Evolutionary conservation across 805 yeast genomes (phyloP), one percentile per base, ranked within the genome.

Genomic region (Clavispora vitiphila): DNA sequence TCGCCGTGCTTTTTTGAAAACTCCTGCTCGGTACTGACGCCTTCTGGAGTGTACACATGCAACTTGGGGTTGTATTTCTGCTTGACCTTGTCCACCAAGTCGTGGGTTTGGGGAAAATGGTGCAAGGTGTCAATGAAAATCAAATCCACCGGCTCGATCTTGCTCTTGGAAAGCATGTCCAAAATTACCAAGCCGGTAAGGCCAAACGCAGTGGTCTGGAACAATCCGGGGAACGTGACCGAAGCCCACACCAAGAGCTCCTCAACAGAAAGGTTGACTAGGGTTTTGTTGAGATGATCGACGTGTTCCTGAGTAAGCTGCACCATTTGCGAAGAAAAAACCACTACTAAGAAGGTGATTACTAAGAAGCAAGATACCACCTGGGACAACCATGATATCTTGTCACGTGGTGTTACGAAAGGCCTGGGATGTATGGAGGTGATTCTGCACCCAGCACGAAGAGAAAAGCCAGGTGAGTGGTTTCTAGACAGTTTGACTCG

Each of bases 171-270:
- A 22, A 90, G 62, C 76, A 90, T 85, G 60, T 90, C 96, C 34
- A 86, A 70, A 10, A 91, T 90, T 23, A 85, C 96, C 44, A 91
- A 65, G 0, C 98, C 98, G 1, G 96, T 86, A 36, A 91, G 72
- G 0, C 98, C 98, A 64, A 91, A 89, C 1, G 98, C 98, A 0
- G 98, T 88, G 2, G 96, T 89, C 64, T 91, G 98, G 56, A 61
- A 90, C 29, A 91, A 67, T 31, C 80, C 72, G 3, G 96, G 96
- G 55, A 90, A 81, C 0, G 95, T 87, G n/a, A 77, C 61, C 12
- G 83, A 64, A 0, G 96, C 78, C 97, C 98, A 91, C 54, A 72
- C 67, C 21, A 91, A 64, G 43, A 91, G 80, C 44, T 87, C 86
- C 49, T 79, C 77, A 0, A 97, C 88, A 1, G 78, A 56, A 14